Base-by-base conservation (phyloP, 192 early-diverging fungal genomes). In the Funneliformis geosporum region DNA sequence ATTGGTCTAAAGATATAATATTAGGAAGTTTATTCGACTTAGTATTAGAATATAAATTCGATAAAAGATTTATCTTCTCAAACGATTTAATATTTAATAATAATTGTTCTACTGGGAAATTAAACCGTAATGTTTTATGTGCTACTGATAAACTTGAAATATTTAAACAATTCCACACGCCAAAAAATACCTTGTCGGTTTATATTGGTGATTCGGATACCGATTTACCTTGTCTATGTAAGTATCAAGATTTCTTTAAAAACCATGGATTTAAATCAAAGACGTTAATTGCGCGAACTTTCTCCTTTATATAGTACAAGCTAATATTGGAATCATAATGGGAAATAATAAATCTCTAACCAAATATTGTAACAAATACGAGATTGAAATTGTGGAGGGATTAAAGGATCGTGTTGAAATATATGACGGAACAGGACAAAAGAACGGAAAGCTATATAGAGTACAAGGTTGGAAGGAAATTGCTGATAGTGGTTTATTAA, bases 191-290 rank as follows among this genome's bases (percentile, higher is more conserved):
- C 25, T 11, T 79, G 10, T 70, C 77, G 21, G 77, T 59, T 11
- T 79, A 79, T 38, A 61, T 79, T 60, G 77, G 77, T n/a, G 77
- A 79, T 70, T 79, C 77, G 0, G 67, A 79, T 44, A 79, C 65
- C n/a, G 77, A 79, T 70, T 70, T 79, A 25, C 77, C 77, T 18
- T 79, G 77, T 60, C 11, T 79, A 60, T 43, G 77, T 79, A 27
- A 79, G 77, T 59, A 16, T n/a, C 18, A 75, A 33, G 8, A 75
- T 43, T n/a, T 18, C 8, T 59, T n/a, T 42, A 12, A 40, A 75
- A 33, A 39, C 11, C 5, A 2, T 28, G 8, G 21, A 21, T 69
- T 38, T 44, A 69, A 42, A 7, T 25, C 4, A 42, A 39, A 5
- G 8, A 21, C 9, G 42, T 23, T 40, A 43, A 69, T 39, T 44